Evolutionary conservation across 805 yeast genomes (phyloP).

Genomic region (Nakazawaea anatomiae): DNA sequence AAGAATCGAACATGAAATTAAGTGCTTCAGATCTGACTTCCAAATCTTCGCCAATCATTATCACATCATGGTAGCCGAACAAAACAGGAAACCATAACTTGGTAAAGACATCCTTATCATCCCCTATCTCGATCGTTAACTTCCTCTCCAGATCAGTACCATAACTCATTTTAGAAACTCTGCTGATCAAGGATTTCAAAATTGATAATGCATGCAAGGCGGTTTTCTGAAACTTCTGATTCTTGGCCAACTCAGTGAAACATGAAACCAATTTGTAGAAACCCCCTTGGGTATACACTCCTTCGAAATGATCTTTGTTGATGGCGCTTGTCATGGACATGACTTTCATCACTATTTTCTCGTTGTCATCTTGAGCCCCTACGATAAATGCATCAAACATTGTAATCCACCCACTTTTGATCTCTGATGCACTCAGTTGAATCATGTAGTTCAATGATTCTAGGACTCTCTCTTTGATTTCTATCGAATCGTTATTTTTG

Average conservation of each 20-base stretch:
- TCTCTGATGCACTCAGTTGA: constrained; percentile 60
- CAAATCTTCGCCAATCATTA: constrained; percentile 89
- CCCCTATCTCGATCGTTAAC: constrained; percentile 12
- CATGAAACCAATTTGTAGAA: constrained; percentile 63
- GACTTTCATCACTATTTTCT: constrained; percentile 55
- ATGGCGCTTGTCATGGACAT: constrained; percentile 59
- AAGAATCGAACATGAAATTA: constrained; percentile 72
- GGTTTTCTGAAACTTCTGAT: constrained; percentile 71
- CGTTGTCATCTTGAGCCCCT: constrained; percentile 60
- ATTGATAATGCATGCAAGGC: constrained; percentile 79
- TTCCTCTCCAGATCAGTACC: constrained; percentile 16
- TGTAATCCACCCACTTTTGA: constrained; percentile 93
- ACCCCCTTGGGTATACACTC: constrained; percentile 66
- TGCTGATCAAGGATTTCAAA: constrained; percentile 54
- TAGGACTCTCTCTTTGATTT: constrained; percentile 81
- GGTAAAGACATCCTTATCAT: constrained; percentile 33
- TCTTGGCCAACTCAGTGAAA: constrained; percentile 77
- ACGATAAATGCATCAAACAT: constrained; percentile 72
- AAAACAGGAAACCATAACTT: constrained; percentile 85
- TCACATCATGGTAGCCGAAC: constrained; percentile 78
- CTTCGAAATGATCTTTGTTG: constrained; percentile 53
- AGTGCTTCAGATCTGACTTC: constrained; percentile 91
- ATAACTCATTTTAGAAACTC: constrained; percentile 44
- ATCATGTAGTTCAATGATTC: constrained; percentile 88
- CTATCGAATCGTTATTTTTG: constrained; percentile 55